These are phyloP conservation scores for Colletotrichum sp. DNA, from an alignment of 2,329 filamentous ascomycete genomes.

Conservation along the genomic window DNA sequence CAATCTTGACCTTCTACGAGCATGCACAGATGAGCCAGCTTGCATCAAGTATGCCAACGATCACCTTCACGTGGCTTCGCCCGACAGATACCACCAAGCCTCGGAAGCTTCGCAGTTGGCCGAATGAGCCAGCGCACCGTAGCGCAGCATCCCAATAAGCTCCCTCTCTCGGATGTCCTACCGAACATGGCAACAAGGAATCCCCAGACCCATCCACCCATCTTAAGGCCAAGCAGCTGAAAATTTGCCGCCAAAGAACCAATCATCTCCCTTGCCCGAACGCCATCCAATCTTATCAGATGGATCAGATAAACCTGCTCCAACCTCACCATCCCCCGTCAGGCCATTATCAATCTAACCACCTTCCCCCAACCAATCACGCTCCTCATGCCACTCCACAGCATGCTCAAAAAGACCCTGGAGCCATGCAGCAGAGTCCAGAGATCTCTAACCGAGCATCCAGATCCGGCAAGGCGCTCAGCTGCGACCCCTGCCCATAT, in stretches of 20 bases:
- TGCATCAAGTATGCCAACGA: background rate
- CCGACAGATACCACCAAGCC: background rate
- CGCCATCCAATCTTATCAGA: constrained; percentile 18
- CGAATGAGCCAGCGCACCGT: background rate
- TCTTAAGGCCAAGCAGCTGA: background rate
- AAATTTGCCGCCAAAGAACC: background rate
- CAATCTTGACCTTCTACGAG: background rate
- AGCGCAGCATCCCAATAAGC: background rate
- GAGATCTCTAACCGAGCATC: constrained; percentile 6
- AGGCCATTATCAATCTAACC: constrained; percentile 9
- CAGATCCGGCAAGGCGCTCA: background rate
- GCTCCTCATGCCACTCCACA: background rate
- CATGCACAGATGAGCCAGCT: background rate
- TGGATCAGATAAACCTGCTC: constrained; percentile 12
- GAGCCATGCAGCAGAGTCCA: background rate
- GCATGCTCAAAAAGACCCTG: constrained; percentile 1
- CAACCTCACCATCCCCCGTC: background rate
- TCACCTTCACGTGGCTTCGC: background rate
- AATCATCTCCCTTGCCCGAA: background rate
- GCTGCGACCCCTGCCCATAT: background rate
- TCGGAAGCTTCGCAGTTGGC: background rate
- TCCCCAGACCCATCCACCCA: background rate
- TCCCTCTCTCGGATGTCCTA: background rate
- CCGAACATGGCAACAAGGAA: background rate
- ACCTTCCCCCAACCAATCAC: background rate